Percentiles rank a stretch among this genome's conserved stretches.
Conservation (phyloP, 306 rosid species). For the Dryas alaskensis region DNA sequence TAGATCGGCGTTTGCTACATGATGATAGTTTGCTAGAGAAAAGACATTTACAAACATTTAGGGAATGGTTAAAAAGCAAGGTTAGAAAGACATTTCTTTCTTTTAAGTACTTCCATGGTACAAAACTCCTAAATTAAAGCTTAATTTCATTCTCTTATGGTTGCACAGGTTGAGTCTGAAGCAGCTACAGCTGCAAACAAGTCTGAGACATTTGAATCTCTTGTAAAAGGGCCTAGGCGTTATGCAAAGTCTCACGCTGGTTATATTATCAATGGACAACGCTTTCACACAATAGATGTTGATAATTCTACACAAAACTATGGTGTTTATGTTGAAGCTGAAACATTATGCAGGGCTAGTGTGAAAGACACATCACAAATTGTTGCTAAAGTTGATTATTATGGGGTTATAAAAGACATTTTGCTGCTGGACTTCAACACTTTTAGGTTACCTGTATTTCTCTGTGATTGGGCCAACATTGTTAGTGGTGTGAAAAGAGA, state of each 20-base stretch:
- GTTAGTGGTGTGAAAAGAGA: not conserved
- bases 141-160: no score
- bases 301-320: not conserved
- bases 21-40: not conserved
- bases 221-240: not conserved
- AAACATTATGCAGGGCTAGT: not conserved
- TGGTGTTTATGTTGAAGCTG: not conserved
- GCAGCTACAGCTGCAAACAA: not conserved
- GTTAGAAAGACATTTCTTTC: not conserved
- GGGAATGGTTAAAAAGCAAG: not conserved
- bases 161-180: no score
- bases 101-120: no score
- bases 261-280: not conserved
- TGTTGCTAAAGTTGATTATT: not conserved
- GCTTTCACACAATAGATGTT: not conserved
- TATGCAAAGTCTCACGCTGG: not conserved
- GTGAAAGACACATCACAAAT: not conserved
- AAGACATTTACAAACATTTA: not conserved
- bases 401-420: not conserved
- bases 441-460: not conserved
- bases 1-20: not conserved
- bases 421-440: not conserved
- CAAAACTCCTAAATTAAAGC: no score
- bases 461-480: not conserved
- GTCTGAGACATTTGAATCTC: not conserved